Base-by-base conservation (phyloP, 179 eudicot genomes). In the Camellia oleifera region DNA sequence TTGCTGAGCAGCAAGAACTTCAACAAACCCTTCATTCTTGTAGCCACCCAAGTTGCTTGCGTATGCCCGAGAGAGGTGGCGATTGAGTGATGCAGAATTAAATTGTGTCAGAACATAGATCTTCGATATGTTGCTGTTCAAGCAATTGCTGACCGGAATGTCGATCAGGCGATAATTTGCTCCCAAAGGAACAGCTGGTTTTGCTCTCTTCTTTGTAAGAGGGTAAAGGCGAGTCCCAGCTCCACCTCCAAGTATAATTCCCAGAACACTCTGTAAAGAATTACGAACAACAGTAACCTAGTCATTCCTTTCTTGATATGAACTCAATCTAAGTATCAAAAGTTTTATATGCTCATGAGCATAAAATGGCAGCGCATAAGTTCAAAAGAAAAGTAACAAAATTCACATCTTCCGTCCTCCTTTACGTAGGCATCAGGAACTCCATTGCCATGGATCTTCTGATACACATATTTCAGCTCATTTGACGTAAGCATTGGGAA, bases 1-100 rank as follows among this genome's bases (percentile, higher is more conserved):
- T 74, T 94, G 98, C 87, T 94, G 98, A 77, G 98, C 98, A 53
- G 98, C 98, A 84, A 94, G 97, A 86, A 94, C 98, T 86, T 94
- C 97, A 42, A 94, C 98, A 85, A 94, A 94, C 61, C 98, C 98
- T 84, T 94, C 98, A 85, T 93, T 91, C 85, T 93, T 94, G 87
- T 94, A 94, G 32, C 98, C 97, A 66, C 97, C 95, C 95, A 94
- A 86, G 87, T 90, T 94, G 75, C 94, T 94, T 50, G 97, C 97
- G 80, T 94, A 94, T 20, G 98, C 97, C 65, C 98, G 87, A 7
- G 98, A 93, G 75, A 93, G 89, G 72, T 94, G 98, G 57, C 98
- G 98, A 66, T 94, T 94, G 26, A 94, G 95, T 64, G 98, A 94
- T 1, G 98, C 98, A 56, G 98, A 94, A 84, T 93, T 94, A 86